Percentiles rank a stretch among this genome's conserved stretches.
These are phyloP conservation scores for Santalum album DNA, from an alignment of 164 flowering plant genomes.

Conservation along the genomic window DNA sequence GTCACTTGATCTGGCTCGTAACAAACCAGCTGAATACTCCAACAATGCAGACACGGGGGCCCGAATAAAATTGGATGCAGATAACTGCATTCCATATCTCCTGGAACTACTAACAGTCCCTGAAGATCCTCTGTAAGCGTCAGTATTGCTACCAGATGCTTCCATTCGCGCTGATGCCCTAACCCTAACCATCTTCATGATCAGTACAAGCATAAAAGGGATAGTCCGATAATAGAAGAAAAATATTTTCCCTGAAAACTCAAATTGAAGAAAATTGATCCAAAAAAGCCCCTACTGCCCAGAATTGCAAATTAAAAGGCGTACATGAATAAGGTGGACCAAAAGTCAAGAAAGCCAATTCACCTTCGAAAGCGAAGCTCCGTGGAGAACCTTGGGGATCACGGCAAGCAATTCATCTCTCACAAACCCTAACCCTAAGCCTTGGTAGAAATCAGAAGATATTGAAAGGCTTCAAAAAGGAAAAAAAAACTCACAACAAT, in stretches of 20 bases:
- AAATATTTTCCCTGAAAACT: background rate
- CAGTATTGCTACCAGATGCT: conserved; percentile 41
- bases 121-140: conserved; percentile 35
- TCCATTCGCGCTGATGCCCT: conserved; percentile 48
- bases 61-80: conserved; percentile 68
- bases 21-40: conserved; percentile 67
- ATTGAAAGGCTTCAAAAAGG: no score
- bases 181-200: conserved; percentile 30
- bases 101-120: conserved; percentile 22
- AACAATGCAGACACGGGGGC: conserved; percentile 73
- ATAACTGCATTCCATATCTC: conserved; percentile 48
- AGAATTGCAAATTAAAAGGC: background rate
- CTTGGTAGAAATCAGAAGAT: no score
- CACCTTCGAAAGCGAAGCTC: conserved; percentile 31
- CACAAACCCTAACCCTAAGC: no score
- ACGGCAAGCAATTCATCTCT: no score
- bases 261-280: background rate
- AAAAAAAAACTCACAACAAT: no score
- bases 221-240: background rate
- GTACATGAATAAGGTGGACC: background rate
- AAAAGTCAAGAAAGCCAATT: no score
- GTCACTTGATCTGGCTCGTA: conserved; percentile 45
- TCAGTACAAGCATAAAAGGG: background rate
- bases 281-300: background rate
- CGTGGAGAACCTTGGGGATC: conserved; percentile 14